Base-by-base conservation (phyloP, 2,329 filamentous ascomycete genomes). In the Ophiostoma sp. region DNA sequence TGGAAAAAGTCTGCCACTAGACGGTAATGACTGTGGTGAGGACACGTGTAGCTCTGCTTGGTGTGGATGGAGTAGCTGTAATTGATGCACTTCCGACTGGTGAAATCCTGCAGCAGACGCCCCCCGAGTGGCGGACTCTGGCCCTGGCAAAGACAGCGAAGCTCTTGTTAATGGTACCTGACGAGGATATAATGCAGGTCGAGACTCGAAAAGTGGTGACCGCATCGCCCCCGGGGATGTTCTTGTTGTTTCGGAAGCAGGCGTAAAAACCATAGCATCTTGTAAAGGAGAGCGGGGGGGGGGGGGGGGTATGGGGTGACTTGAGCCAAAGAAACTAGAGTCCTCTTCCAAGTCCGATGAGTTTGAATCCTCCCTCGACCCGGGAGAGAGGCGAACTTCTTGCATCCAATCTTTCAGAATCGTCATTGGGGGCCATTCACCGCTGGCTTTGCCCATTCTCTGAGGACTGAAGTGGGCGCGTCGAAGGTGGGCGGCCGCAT, bases 401-500 rank as follows among this genome's bases (percentile, higher is more conserved):
- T 81, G 80, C 83, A 87, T 86, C 84, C 85, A 89, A 67, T 80
- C 78, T 78, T 86, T 86, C 71, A 88, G 77, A 68, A 85, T 81
- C 18, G 76, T 73, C 85, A 88, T 87, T 5, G 81, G 75, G 4
- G 85, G 84, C 82, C 82, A 84, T 71, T 85, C 80, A 14, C 82
- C 82, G 44, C 83, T 83, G 2, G 80, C 81, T 66, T 82, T 86
- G 12, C 84, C 84, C 9, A 83, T 83, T 8, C 83, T 81, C 76
- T 86, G 73, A 81, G 85, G 83, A 16, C 90, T 91, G 82, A 97
- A 98, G 76, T 98, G 94, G 0, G 90, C 90, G 64, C 93, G 88
- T 65, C 93, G 86, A 6, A 98, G 84, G 76, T 98, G 94, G 0
- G 93, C 93, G 0, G 93, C 93, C 0, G 93, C 93, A 74, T 98